Conservation (phyloP, 2,329 filamentous ascomycete species). For the Trichoderma afroharzianum region DNA sequence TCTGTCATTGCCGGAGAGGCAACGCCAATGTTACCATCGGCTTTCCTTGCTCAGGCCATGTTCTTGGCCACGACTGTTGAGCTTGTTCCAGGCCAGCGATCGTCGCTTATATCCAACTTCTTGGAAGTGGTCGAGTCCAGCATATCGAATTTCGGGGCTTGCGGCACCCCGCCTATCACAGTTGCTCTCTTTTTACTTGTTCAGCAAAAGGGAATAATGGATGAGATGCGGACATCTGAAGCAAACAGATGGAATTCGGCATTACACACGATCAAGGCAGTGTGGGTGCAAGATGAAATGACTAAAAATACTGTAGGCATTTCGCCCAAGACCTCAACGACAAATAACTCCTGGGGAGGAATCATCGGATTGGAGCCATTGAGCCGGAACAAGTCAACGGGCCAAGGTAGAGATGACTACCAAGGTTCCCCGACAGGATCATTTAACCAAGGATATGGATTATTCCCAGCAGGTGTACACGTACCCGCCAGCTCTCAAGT, state of each 20-base stretch:
- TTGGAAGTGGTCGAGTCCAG: slow-evolving; percentile 9
- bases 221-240: slow-evolving; percentile 10
- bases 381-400: not conserved
- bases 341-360: not conserved
- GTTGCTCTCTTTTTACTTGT: slow-evolving; percentile 5
- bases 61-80: slow-evolving; percentile 5
- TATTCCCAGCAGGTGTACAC: not conserved
- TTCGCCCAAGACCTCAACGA: not conserved
- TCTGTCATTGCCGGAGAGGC: slow-evolving; percentile 6
- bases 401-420: not conserved
- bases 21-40: not conserved
- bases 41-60: slow-evolving; percentile 6
- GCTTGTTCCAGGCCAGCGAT: slow-evolving; percentile 4
- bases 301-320: not conserved
- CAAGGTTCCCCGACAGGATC: not conserved
- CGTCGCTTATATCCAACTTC: slow-evolving; percentile 10
- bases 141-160: slow-evolving; percentile 8
- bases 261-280: not conserved
- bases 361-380: not conserved
- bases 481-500: not conserved
- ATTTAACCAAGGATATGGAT: not conserved
- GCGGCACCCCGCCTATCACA: not conserved
- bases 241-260: slow-evolving; percentile 6
- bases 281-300: not conserved
- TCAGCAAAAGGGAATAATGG: slow-evolving; percentile 1